Percentiles rank a stretch among this genome's conserved stretches.
Evolutionary conservation across 305 asterid species (phyloP).

Genomic region (Fraxinus latifolia): DNA sequence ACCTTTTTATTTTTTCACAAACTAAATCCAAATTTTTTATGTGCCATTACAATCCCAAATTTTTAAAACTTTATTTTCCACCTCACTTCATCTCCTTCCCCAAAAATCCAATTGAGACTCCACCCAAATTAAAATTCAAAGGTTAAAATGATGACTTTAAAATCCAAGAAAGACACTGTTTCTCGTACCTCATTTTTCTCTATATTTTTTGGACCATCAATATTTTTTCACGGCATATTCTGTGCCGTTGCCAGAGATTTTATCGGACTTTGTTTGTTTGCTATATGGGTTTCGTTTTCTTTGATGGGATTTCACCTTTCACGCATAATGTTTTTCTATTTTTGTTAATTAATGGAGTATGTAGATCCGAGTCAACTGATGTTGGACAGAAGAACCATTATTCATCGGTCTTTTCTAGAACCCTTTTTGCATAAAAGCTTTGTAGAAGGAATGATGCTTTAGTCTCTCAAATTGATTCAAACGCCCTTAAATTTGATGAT

Average conservation of each 20-base stretch:
- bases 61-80: too few relatives aligned
- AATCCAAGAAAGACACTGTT: slow-evolving; percentile 16
- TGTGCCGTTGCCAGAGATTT: slow-evolving; percentile 35
- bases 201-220: slow-evolving; percentile 17
- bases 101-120: too few relatives aligned
- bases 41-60: too few relatives aligned
- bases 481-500: slow-evolving; percentile 55
- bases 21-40: too few relatives aligned
- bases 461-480: slow-evolving; percentile 51
- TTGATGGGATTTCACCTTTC: neutral
- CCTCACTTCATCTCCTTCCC: too few relatives aligned
- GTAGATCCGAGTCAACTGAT: slow-evolving; percentile 56
- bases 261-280: slow-evolving; percentile 35
- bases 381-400: slow-evolving; percentile 42
- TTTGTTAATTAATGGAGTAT: slow-evolving; percentile 20
- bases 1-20: too few relatives aligned
- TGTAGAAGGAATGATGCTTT: slow-evolving; percentile 69
- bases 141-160: too few relatives aligned
- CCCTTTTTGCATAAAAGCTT: slow-evolving; percentile 62
- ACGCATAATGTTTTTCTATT: neutral
- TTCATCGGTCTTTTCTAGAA: slow-evolving; percentile 55
- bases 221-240: slow-evolving; percentile 22
- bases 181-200: slow-evolving; percentile 9
- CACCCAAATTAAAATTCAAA: too few relatives aligned
- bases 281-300: neutral